Conservation (phyloP, 495 filamentous ascomycete genomes). For the Cenococcum geophilum region DNA sequence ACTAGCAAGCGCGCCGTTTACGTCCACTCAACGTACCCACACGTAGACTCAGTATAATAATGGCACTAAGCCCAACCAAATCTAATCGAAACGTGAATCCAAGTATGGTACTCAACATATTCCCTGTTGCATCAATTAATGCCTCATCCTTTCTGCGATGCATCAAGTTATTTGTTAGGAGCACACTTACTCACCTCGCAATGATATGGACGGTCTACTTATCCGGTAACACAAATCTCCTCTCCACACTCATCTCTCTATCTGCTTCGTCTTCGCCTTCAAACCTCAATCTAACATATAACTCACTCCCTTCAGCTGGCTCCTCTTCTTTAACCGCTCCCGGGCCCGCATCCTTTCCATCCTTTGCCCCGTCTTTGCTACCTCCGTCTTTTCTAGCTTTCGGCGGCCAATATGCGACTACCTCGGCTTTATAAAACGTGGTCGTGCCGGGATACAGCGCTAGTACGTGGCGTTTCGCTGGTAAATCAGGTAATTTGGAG, state of each 20-base stretch:
- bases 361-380: constrained; percentile 6
- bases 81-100: no score
- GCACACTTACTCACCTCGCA: no score
- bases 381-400: constrained; percentile 3
- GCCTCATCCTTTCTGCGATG: no score
- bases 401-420: constrained; percentile 37
- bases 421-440: constrained; percentile 94
- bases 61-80: no score
- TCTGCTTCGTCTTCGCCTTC: constrained; percentile 41
- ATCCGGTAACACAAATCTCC: constrained; percentile 38
- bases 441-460: constrained; percentile 76
- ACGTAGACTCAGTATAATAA: no score
- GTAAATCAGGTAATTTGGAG: constrained; percentile 50
- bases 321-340: constrained; percentile 8
- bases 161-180: no score
- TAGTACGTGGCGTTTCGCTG: constrained; percentile 33
- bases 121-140: no score
- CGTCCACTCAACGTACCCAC: no score
- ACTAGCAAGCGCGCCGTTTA: no score
- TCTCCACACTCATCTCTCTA: constrained; percentile 37
- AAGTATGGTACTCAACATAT: no score
- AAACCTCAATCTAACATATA: constrained; percentile 35
- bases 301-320: constrained; percentile 10
- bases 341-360: constrained; percentile 9
- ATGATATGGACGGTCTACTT: constrained; percentile 8